Base-by-base conservation (phyloP, 257 asterid species). In the Vinca minor region DNA sequence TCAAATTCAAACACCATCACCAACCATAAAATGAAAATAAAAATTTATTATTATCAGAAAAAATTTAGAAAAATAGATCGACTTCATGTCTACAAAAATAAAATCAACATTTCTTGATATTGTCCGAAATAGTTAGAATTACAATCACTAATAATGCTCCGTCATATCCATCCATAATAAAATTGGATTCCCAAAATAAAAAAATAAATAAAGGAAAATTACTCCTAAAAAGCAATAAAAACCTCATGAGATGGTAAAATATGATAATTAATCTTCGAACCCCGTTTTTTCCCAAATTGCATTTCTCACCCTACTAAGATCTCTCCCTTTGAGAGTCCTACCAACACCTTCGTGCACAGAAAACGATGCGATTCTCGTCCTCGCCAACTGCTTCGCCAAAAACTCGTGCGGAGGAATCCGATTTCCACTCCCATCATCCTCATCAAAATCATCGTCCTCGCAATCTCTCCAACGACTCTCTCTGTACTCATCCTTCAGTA, bases 251-350 rank as follows among this genome's bases (percentile, higher is more conserved):
- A n/a, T n/a, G 58, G 35, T 25, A 57, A 57, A 39, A 41, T 32
- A 45, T 28, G 2, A 10, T 53, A 69, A 70, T 79, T 68, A 91
- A 72, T 93, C 96, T 75, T 87, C 73, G 70, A 89, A 93, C 67
- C 98, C 98, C 62, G 82, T 93, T 72, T 89, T 93, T 78, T 89
- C 94, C 97, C 97, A 93, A 80, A 93, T 87, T 50, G 97, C 97
- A 66, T 89, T 85, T 56, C 98, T 75, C n/a, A 89, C 96, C 79
- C 96, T 84, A 71, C 96, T 89, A 42, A 93, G 93, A 79, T 93
- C 98, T 77, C 98, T 78, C 35, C 98, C 98, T 68, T 92, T 92
- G 62, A 92, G 82, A 46, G 96, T 92, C 81, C 98, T 81, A 41
- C 97, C 98, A 50, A 83, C 61, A 57, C 98, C 98, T 71, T 92